Percentiles rank a stretch among this genome's conserved stretches.
Conservation (phyloP, 225 moss, liverwort and hornwort genomes). For the Anthoceros angustus region DNA sequence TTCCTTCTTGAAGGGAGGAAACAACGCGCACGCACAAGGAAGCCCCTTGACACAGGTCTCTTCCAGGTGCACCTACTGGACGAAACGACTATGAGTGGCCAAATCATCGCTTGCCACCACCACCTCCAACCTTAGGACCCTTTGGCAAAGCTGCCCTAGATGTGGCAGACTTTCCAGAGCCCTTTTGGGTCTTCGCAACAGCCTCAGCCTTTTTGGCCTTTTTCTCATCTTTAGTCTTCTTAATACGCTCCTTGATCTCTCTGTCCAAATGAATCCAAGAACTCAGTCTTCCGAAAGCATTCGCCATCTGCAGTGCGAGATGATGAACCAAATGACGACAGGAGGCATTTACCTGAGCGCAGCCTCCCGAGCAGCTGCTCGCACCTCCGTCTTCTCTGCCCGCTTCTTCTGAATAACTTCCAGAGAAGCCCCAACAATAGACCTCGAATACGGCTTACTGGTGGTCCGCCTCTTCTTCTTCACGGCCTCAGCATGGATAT, state of each 20-base stretch:
- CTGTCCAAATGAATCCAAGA: constrained; percentile 3
- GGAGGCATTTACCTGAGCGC: constrained; percentile 19
- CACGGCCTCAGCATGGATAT: constrained; percentile 21
- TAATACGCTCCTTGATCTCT: constrained; percentile 33
- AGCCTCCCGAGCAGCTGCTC: constrained; percentile 32
- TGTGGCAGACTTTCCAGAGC: constrained; percentile 11
- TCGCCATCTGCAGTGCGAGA: neutral
- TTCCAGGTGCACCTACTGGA: too few species aligned
- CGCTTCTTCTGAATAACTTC: constrained; percentile 37
- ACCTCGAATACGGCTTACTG: constrained; percentile 30
- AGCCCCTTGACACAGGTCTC: too few species aligned
- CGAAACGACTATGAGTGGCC: neutral
- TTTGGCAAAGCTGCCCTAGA: constrained; percentile 15
- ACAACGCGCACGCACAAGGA: too few species aligned
- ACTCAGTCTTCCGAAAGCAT: neutral
- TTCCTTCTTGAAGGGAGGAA: too few species aligned
- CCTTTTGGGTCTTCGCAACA: constrained; percentile 12
- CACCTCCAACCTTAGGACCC: constrained; percentile 16
- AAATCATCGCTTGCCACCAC: constrained; percentile 25
- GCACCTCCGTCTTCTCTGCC: constrained; percentile 29
- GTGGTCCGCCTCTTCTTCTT: constrained; percentile 26
- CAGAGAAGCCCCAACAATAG: constrained; percentile 32
- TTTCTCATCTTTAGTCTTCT: constrained; percentile 33
- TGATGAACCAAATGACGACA: neutral
- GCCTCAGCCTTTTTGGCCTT: constrained; percentile 26